Conservation (phyloP, 371 early-diverging fungal species). For the Blakeslea trispora region DNA sequence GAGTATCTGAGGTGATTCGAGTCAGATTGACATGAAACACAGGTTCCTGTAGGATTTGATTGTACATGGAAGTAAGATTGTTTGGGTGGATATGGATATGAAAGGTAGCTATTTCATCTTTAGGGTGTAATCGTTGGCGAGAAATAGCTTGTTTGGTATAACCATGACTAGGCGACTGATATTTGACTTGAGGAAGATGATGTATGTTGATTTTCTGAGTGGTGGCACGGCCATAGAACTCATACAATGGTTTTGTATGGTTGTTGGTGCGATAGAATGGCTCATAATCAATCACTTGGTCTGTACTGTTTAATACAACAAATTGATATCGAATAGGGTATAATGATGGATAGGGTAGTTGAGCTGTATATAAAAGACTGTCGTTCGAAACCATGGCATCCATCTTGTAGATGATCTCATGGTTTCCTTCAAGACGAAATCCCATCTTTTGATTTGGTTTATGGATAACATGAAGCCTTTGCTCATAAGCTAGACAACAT, state of each 20-base stretch:
- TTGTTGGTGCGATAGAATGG: constrained; percentile 20
- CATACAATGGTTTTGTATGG: constrained; percentile 13
- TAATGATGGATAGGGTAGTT: constrained; percentile 10
- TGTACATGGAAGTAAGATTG: constrained; percentile 21
- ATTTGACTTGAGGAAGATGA: not conserved
- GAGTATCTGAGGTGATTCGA: constrained; percentile 18
- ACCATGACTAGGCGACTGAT: not conserved
- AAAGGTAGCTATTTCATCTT: constrained; percentile 30
- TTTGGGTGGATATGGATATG: constrained; percentile 24
- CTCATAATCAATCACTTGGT: constrained; percentile 22
- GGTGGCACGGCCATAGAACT: constrained; percentile 22
- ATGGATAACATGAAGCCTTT: constrained; percentile 6
- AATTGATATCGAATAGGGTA: constrained; percentile 23
- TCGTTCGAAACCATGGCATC: constrained; percentile 13
- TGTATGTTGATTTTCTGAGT: not conserved
- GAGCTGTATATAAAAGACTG: constrained; percentile 23
- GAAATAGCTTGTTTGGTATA: constrained; percentile 6
- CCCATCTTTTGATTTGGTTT: constrained; percentile 16
- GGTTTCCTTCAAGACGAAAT: constrained; percentile 20
- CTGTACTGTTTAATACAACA: constrained; percentile 15
- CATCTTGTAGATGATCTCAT: constrained; percentile 11
- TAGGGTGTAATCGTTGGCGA: constrained; percentile 19
- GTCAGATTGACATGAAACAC: constrained; percentile 30
- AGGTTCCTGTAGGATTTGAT: constrained; percentile 29
- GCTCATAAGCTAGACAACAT: not conserved